Evolutionary conservation across 2,329 filamentous ascomycete species (phyloP).

Genomic region (Dothidotthia symphoricarpi): DNA sequence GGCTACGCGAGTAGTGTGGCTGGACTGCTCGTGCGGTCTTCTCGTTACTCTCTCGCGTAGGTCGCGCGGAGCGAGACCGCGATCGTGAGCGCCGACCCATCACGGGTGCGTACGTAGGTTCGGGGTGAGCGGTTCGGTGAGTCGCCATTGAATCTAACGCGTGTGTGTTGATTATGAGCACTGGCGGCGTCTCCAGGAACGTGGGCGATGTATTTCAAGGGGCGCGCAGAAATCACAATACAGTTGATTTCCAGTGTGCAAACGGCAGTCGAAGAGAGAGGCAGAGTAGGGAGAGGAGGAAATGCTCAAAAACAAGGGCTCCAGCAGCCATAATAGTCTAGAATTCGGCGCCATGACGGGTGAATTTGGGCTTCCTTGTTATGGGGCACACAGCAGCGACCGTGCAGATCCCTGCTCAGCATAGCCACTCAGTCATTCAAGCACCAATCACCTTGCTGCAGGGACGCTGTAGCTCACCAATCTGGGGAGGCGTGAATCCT

Average conservation of each 20-base stretch:
- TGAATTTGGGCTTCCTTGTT: constrained; percentile 20
- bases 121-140: neutral
- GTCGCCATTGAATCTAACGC: neutral
- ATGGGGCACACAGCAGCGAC: constrained; percentile 4
- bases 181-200: constrained; percentile 2
- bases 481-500: constrained; percentile 4
- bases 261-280: constrained; percentile 3
- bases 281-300: neutral
- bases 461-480: constrained; percentile 5
- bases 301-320: constrained; percentile 5
- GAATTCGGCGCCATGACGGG: constrained; percentile 19
- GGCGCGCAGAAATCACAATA: constrained; percentile 10
- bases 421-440: constrained; percentile 8
- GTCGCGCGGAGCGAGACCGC: neutral
- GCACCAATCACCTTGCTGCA: constrained; percentile 3
- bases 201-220: constrained; percentile 13
- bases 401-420: neutral
- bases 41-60: constrained; percentile 17
- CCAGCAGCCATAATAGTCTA: constrained; percentile 6
- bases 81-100: constrained; percentile 20
- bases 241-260: constrained; percentile 7
- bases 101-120: constrained; percentile 1
- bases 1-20: constrained; percentile 10
- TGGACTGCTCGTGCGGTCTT: constrained; percentile 20
- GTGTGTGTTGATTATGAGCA: constrained; percentile 5